These are phyloP conservation scores for Trypanosoma brucei DNA, from an alignment of 208 protist species.

Conservation along the genomic window DNA sequence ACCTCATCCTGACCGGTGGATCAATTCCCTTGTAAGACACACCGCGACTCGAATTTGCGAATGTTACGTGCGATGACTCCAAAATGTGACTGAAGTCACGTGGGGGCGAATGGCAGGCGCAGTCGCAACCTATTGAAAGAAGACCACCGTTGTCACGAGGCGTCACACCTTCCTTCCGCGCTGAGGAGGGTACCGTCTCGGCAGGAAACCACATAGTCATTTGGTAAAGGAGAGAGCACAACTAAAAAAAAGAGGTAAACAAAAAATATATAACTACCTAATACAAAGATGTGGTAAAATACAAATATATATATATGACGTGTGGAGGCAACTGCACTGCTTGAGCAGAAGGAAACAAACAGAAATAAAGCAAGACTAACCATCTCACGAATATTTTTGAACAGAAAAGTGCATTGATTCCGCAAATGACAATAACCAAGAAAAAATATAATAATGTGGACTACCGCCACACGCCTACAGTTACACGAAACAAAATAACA, in stretches of 20 bases:
- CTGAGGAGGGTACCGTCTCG: neutral
- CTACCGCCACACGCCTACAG: neutral
- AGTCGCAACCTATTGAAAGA: neutral
- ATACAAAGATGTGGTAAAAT: neutral
- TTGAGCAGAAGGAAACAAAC: neutral
- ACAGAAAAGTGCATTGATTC: too few relatives aligned
- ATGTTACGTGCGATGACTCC: slow-evolving; percentile 9
- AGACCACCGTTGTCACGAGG: neutral
- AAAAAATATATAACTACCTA: neutral
- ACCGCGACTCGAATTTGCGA: neutral
- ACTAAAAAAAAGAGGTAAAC: neutral
- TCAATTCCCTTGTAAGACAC: neutral
- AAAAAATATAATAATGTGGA: too few relatives aligned
- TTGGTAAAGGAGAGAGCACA: neutral
- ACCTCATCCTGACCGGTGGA: neutral
- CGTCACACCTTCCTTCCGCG: neutral
- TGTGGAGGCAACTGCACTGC: neutral
- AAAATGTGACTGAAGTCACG: slow-evolving; percentile 17
- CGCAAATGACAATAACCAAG: too few relatives aligned
- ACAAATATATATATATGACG: neutral
- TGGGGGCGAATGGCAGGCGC: neutral
- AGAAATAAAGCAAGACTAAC: neutral
- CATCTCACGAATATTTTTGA: neutral
- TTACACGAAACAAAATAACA: slow-evolving; percentile 6
- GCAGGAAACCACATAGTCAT: neutral